Conservation (phyloP, 1,284 basidiomycete genomes). For the Pascua sp. region DNA sequence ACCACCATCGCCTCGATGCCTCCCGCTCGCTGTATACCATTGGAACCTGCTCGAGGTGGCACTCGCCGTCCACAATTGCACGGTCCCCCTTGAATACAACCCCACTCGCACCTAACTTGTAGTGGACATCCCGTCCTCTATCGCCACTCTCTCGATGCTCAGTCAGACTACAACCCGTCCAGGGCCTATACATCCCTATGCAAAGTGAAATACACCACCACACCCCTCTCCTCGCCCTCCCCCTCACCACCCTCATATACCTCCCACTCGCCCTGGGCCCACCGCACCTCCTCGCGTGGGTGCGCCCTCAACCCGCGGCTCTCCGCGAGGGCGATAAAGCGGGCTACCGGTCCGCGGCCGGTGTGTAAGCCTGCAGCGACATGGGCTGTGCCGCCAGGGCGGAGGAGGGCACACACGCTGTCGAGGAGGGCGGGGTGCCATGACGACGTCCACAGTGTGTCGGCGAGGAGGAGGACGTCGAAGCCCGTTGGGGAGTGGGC, state of each 20-base stretch:
- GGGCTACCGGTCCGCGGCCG: constrained; percentile 40
- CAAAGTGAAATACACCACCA: constrained; percentile 41
- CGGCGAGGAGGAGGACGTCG: constrained; percentile 41
- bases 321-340: constrained; percentile 30
- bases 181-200: constrained; percentile 2
- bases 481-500: constrained; percentile 19
- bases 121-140: too few relatives aligned
- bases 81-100: too few relatives aligned
- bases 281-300: constrained; percentile 31
- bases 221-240: constrained; percentile 41
- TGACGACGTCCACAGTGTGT: constrained; percentile 41
- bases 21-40: too few relatives aligned
- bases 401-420: constrained; percentile 33
- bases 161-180: too few relatives aligned
- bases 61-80: too few relatives aligned
- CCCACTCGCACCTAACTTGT: too few relatives aligned
- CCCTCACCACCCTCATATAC: constrained; percentile 8
- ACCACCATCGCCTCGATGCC: too few relatives aligned
- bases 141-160: too few relatives aligned
- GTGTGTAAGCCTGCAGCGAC: constrained; percentile 47
- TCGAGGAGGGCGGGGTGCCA: constrained; percentile 37
- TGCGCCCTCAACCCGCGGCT: constrained; percentile 22
- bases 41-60: too few relatives aligned
- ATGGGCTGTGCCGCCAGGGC: constrained; percentile 28
- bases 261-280: constrained; percentile 32